phyloP scores from a whole-genome alignment of 768 basidiomycete species.

The Amanita jacksonii region DNA sequence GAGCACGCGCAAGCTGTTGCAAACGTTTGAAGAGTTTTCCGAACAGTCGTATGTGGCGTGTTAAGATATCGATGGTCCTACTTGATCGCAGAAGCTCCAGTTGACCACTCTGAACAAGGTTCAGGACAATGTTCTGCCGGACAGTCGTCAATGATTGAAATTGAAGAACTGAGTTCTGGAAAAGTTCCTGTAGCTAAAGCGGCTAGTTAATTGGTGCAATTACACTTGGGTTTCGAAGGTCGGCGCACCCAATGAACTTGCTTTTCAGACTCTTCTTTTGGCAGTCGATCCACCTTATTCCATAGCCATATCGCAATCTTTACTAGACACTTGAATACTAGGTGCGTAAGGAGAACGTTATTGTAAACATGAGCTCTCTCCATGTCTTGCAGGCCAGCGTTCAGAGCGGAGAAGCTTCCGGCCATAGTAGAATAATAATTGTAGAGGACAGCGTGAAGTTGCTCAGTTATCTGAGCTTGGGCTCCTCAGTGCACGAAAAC shows the following conservation, averaged over 20 bases:
- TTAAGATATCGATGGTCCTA: slow-evolving; percentile 46
- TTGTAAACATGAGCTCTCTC: slow-evolving; percentile 25
- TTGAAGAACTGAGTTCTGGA: slow-evolving; percentile 48
- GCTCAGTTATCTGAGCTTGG: slow-evolving; percentile 37
- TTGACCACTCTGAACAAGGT: slow-evolving; percentile 26
- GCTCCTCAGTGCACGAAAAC: slow-evolving; percentile 5
- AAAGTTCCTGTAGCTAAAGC: slow-evolving; percentile 49
- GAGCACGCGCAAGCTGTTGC: slow-evolving; percentile 48
- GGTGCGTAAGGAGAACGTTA: slow-evolving; percentile 46
- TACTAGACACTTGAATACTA: slow-evolving; percentile 66
- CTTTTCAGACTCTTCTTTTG: slow-evolving; percentile 31
- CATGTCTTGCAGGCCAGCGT: slow-evolving; percentile 35
- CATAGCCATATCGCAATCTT: slow-evolving; percentile 71
- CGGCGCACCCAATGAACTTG: slow-evolving; percentile 45
- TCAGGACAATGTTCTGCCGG: slow-evolving; percentile 44
- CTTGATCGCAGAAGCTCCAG: slow-evolving; percentile 26
- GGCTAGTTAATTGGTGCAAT: not conserved
- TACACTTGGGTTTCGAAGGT: not conserved
- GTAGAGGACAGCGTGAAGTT: slow-evolving; percentile 45
- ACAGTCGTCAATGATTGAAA: slow-evolving; percentile 44
- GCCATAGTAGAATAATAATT: slow-evolving; percentile 53
- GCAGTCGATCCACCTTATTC: slow-evolving; percentile 36
- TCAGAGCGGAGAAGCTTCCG: slow-evolving; percentile 25
- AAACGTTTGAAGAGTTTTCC: slow-evolving; percentile 77
- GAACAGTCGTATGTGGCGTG: slow-evolving; percentile 59